phyloP scores from a whole-genome alignment of 2,329 filamentous ascomycete genomes.

The Rhynchosporium graminicola region DNA sequence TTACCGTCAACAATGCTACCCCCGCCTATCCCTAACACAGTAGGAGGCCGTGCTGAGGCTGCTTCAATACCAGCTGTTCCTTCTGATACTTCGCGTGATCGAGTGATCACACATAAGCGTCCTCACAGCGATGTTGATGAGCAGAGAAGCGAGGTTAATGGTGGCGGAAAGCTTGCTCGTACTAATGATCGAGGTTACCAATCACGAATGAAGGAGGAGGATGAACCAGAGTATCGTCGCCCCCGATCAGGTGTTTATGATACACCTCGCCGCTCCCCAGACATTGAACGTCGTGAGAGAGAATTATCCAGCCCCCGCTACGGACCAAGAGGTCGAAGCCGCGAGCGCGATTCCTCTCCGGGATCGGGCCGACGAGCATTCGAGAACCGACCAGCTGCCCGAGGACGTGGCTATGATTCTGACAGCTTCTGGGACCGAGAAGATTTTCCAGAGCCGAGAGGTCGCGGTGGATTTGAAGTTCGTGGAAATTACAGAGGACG shows the following conservation, averaged over 20 bases:
- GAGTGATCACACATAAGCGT: conserved; percentile 37
- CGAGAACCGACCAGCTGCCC: conserved; percentile 31
- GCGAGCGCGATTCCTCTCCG: conserved; percentile 36
- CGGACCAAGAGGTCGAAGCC: conserved; percentile 30
- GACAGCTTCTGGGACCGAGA: conserved; percentile 28
- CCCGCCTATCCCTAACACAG: conserved; percentile 32
- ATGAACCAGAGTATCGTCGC: conserved; percentile 26
- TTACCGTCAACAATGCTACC: conserved; percentile 31
- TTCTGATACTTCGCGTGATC: conserved; percentile 23
- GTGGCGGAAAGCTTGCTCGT: conserved; percentile 33
- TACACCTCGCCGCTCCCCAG: conserved; percentile 23
- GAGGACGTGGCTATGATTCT: conserved; percentile 27
- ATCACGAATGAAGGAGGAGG: conserved; percentile 27
- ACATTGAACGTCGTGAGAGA: conserved; percentile 28
- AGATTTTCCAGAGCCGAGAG: conserved; percentile 20
- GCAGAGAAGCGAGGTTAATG: conserved; percentile 18
- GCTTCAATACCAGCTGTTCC: conserved; percentile 5
- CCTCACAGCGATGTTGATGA: conserved; percentile 35
- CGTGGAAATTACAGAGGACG: conserved; percentile 34
- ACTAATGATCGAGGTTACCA: conserved; percentile 28
- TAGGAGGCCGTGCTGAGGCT: conserved; percentile 19
- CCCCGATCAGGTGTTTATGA: conserved; percentile 32
- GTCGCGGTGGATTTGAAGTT: conserved; percentile 25
- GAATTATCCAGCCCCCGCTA: conserved; percentile 25
- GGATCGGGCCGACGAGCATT: conserved; percentile 25